These are phyloP conservation scores for Cordyceps tenuipes DNA, from an alignment of 2,329 filamentous ascomycete genomes.

Conservation along the genomic window DNA sequence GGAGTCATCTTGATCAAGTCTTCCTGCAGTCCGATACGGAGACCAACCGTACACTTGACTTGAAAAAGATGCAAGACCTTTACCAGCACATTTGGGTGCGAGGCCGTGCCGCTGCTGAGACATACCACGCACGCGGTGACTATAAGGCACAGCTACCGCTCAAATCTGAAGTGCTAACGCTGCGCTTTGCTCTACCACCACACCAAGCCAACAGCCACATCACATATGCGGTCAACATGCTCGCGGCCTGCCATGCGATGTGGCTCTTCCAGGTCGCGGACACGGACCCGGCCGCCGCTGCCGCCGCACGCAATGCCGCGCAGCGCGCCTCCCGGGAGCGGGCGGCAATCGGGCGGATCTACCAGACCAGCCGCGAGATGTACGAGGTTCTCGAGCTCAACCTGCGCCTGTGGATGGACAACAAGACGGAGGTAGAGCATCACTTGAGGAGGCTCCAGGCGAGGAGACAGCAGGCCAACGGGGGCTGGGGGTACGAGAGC, in stretches of 20 bases:
- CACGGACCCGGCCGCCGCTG: neutral
- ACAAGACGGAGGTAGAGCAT: neutral
- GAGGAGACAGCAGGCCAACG: neutral
- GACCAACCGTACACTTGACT: neutral
- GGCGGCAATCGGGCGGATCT: neutral
- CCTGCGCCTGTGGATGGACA: neutral
- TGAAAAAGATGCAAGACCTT: neutral
- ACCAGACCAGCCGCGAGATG: neutral
- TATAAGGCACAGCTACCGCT: neutral
- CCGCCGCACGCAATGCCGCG: neutral
- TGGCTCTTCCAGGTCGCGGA: neutral
- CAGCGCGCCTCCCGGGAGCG: neutral
- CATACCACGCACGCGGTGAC: neutral
- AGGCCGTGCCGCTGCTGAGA: neutral
- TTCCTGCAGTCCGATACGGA: neutral
- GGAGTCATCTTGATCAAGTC: neutral
- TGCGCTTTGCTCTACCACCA: neutral
- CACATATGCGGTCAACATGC: neutral
- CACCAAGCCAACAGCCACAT: neutral
- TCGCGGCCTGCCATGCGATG: neutral
- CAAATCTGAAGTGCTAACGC: neutral
- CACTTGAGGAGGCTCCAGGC: neutral
- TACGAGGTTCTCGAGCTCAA: neutral
- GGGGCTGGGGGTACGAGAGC: neutral
- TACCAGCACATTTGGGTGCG: neutral